Percentiles rank a stretch among this genome's conserved stretches.
Conservation (phyloP, 106 monocot species). For the Hemerocallis citrina region DNA sequence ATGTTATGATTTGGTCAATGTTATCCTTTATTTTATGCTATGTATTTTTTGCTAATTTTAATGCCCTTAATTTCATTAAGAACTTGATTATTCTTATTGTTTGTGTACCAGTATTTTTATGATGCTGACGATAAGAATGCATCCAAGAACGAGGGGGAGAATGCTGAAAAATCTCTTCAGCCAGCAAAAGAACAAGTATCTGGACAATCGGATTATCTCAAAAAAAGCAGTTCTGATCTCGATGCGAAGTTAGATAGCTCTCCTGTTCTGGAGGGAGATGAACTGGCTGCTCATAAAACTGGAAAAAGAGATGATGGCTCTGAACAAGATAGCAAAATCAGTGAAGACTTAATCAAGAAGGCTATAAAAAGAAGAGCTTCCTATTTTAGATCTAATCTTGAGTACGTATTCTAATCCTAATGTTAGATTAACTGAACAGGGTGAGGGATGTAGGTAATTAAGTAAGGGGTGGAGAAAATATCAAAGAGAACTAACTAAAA, state of each 20-base stretch:
- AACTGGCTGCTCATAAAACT: conserved; percentile 3
- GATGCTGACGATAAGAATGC: conserved; percentile 16
- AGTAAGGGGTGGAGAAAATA: no score
- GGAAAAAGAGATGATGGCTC: conserved; percentile 4
- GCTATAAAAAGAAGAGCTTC: conserved; percentile 51
- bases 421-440: neutral
- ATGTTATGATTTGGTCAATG: no score
- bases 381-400: conserved; percentile 47
- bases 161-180: conserved; percentile 1
- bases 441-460: no score
- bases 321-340: conserved; percentile 13
- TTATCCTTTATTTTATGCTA: no score
- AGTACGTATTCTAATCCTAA: conserved; percentile 26
- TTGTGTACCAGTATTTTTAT: conserved; percentile 37
- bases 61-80: no score
- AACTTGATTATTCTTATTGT: neutral
- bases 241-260: conserved; percentile 9
- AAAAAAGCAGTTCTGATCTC: conserved; percentile 10
- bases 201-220: conserved; percentile 5
- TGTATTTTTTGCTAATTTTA: neutral
- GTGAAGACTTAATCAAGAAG: conserved; percentile 54
- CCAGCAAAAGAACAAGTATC: conserved; percentile 4
- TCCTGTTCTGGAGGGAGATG: conserved; percentile 10
- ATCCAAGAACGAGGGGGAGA: conserved; percentile 14
- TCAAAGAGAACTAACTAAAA: no score